A percentile compares a stretch with the other conserved stretches of the same genome.
Evolutionary conservation across 306 rosid genomes (phyloP).

Genomic region (Cajanus cajan): DNA sequence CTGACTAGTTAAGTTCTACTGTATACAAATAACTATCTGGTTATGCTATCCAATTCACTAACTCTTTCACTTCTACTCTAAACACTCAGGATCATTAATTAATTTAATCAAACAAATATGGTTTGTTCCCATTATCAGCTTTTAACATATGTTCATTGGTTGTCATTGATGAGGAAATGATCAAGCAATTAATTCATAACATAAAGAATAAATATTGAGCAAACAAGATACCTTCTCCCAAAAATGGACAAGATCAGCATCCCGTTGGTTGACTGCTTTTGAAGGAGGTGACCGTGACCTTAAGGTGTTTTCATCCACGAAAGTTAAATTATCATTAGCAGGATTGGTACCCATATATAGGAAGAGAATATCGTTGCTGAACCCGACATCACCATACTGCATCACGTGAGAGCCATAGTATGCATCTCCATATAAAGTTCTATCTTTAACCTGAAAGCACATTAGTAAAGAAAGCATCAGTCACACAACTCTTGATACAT

Average conservation of each 20-base stretch:
- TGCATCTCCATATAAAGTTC: slow-evolving; percentile 53
- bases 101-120: neutral
- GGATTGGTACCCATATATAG: slow-evolving; percentile 85
- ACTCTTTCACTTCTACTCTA: neutral
- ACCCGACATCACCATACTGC: slow-evolving; percentile 76
- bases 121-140: neutral
- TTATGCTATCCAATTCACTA: neutral
- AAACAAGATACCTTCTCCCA: slow-evolving; percentile 75
- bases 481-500: neutral
- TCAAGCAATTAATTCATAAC: slow-evolving; percentile 10
- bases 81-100: neutral
- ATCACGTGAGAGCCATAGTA: slow-evolving; percentile 89
- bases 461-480: slow-evolving; percentile 8
- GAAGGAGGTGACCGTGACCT: slow-evolving; percentile 37
- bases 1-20: neutral
- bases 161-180: neutral
- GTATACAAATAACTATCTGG: neutral
- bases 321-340: slow-evolving; percentile 81
- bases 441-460: slow-evolving; percentile 66
- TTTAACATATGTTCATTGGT: neutral
- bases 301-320: slow-evolving; percentile 63
- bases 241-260: slow-evolving; percentile 95
- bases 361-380: slow-evolving; percentile 50
- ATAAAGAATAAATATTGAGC: neutral
- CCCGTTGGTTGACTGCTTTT: slow-evolving; percentile 78